Percentiles rank a stretch among this genome's conserved stretches.
phyloP scores from a whole-genome alignment of 129 eudicot species.

The Pulicaria dysenterica region DNA sequence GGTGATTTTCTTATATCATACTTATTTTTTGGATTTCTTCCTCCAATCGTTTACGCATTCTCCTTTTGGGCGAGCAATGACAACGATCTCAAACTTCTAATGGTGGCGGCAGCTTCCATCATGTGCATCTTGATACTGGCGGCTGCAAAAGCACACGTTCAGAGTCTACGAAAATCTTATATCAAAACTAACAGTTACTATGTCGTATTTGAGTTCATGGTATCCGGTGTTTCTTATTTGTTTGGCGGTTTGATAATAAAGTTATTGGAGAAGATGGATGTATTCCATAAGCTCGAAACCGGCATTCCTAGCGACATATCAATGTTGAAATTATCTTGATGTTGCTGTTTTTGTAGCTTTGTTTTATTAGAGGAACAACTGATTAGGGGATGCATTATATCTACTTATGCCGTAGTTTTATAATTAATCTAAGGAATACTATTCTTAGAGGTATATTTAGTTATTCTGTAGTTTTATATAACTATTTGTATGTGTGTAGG shows the following conservation, averaged over 20 bases:
- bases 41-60: constrained; percentile 68
- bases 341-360: no score
- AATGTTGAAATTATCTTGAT: no score
- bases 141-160: constrained; percentile 59
- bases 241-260: constrained; percentile 53
- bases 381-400: no score
- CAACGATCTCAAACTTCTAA: constrained; percentile 59
- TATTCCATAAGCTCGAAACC: no score
- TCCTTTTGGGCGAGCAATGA: constrained; percentile 60
- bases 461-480: no score
- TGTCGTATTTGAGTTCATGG: constrained; percentile 56
- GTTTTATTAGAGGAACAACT: no score
- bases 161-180: constrained; percentile 53
- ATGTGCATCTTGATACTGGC: constrained; percentile 62
- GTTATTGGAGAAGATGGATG: constrained; percentile 54
- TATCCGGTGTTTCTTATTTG: constrained; percentile 65
- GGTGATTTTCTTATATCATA: constrained; percentile 48
- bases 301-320: no score
- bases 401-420: no score
- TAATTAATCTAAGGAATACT: no score
- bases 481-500: no score
- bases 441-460: no score
- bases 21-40: constrained; percentile 65
- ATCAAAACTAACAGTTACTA: constrained; percentile 45
- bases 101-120: constrained; percentile 60